Percentiles rank a stretch among this genome's conserved stretches.
Conservation (phyloP, 2,329 filamentous ascomycete species). For the Metarhizium rileyi region DNA sequence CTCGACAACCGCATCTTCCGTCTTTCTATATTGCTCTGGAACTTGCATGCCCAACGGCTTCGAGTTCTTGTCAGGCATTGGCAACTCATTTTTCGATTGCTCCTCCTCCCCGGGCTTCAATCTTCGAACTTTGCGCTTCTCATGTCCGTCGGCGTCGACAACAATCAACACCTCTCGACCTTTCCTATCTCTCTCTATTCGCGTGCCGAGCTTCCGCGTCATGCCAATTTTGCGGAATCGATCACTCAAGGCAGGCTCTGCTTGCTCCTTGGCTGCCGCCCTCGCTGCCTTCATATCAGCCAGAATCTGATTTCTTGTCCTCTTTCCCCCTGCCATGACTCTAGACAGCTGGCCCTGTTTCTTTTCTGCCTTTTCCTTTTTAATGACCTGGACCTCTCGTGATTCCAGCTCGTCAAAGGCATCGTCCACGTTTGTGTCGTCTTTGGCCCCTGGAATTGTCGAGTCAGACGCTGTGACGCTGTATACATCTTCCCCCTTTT, state of each 20-base stretch:
- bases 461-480: conserved; percentile 16
- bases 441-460: conserved; percentile 20
- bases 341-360: conserved; percentile 55
- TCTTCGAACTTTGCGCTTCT: conserved; percentile 55
- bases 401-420: conserved; percentile 52
- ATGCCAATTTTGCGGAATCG: conserved; percentile 57
- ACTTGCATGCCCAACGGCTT: conserved; percentile 57
- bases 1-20: conserved; percentile 28
- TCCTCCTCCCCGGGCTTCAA: conserved; percentile 29
- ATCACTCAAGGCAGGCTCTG: conserved; percentile 42
- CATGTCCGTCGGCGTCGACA: conserved; percentile 55
- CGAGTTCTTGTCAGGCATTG: conserved; percentile 44
- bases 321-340: conserved; percentile 46
- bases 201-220: conserved; percentile 41
- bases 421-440: conserved; percentile 46
- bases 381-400: conserved; percentile 42
- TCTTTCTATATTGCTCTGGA: conserved; percentile 45
- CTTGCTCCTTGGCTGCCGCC: conserved; percentile 46
- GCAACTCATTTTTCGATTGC: conserved; percentile 30
- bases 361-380: conserved; percentile 39
- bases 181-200: conserved; percentile 51
- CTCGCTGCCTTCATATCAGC: conserved; percentile 57
- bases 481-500: conserved; percentile 59
- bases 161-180: conserved; percentile 57
- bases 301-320: conserved; percentile 56